Evolutionary conservation across 371 early-diverging fungal species (phyloP).

Genomic region (Lichtheimia hyalospora): DNA sequence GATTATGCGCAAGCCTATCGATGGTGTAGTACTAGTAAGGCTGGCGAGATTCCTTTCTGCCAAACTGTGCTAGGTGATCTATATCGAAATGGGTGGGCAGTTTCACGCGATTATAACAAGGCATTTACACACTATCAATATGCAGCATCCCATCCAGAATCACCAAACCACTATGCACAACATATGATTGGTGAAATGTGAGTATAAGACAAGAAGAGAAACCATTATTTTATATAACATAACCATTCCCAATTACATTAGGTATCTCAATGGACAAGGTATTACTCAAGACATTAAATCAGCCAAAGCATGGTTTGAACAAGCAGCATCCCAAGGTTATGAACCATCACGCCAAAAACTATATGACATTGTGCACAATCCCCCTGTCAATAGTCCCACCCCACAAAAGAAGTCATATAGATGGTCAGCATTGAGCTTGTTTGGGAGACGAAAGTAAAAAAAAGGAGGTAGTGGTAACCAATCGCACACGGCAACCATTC

Average conservation of each 20-base stretch:
- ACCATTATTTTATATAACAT: background rate
- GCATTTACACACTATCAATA: conserved; percentile 44
- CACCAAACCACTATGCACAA: conserved; percentile 44
- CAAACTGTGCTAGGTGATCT: conserved; percentile 44
- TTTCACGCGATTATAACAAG: conserved; percentile 32
- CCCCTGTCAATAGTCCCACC: background rate
- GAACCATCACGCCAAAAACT: conserved; percentile 37
- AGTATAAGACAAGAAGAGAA: conserved; percentile 2
- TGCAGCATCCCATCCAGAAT: conserved; percentile 41
- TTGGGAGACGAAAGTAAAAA: conserved; percentile 18
- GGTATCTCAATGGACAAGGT: conserved; percentile 49
- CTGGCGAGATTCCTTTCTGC: conserved; percentile 31
- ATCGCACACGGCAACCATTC: no score
- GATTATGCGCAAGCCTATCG: conserved; percentile 28
- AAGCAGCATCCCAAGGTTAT: conserved; percentile 46
- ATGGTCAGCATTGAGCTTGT: conserved; percentile 37
- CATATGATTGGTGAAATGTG: conserved; percentile 53
- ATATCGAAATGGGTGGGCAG: conserved; percentile 41
- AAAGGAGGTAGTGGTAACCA: no score
- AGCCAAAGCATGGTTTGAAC: conserved; percentile 46
- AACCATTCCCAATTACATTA: conserved; percentile 1
- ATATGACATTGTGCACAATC: conserved; percentile 9
- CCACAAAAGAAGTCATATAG: conserved; percentile 32
- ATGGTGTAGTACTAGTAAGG: conserved; percentile 15
- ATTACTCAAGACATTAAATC: conserved; percentile 41